Conservation (phyloP, 2,329 filamentous ascomycete species). For the Penicillium expansum region DNA sequence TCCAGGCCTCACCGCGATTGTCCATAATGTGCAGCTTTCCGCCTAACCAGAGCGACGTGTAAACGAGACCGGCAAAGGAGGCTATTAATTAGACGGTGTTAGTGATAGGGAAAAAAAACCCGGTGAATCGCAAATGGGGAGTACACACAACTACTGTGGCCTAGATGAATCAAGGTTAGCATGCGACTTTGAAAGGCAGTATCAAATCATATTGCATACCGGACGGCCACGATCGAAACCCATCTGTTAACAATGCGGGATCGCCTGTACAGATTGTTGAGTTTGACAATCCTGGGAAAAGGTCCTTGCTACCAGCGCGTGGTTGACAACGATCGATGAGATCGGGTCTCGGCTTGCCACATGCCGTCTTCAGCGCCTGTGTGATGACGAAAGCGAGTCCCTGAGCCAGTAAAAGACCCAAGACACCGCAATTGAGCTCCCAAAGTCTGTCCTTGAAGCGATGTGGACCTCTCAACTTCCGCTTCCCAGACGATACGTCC, state of each 20-base stretch:
- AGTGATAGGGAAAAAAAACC: constrained; percentile 9
- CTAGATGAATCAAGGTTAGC: constrained; percentile 19
- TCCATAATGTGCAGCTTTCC: constrained; percentile 60
- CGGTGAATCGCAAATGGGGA: neutral
- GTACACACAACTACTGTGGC: constrained; percentile 52
- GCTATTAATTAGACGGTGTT: constrained; percentile 36
- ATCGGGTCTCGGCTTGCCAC: constrained; percentile 59
- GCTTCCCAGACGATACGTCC: constrained; percentile 34
- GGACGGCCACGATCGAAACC: constrained; percentile 59
- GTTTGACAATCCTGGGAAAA: constrained; percentile 42
- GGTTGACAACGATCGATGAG: constrained; percentile 56
- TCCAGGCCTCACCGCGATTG: constrained; percentile 61
- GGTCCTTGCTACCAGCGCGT: constrained; percentile 34
- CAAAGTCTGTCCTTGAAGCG: constrained; percentile 57
- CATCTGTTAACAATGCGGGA: constrained; percentile 54
- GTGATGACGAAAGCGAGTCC: constrained; percentile 58
- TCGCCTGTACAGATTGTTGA: constrained; percentile 53
- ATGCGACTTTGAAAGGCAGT: neutral
- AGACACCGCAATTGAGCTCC: constrained; percentile 60
- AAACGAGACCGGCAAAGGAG: constrained; percentile 59
- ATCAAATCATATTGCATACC: constrained; percentile 31
- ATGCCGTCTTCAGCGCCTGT: constrained; percentile 57
- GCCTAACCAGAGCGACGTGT: constrained; percentile 58
- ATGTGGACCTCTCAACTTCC: constrained; percentile 47
- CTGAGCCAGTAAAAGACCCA: constrained; percentile 56